These are phyloP conservation scores for Termitomyces sp. DNA, from an alignment of 768 basidiomycete species.

Conservation along the genomic window DNA sequence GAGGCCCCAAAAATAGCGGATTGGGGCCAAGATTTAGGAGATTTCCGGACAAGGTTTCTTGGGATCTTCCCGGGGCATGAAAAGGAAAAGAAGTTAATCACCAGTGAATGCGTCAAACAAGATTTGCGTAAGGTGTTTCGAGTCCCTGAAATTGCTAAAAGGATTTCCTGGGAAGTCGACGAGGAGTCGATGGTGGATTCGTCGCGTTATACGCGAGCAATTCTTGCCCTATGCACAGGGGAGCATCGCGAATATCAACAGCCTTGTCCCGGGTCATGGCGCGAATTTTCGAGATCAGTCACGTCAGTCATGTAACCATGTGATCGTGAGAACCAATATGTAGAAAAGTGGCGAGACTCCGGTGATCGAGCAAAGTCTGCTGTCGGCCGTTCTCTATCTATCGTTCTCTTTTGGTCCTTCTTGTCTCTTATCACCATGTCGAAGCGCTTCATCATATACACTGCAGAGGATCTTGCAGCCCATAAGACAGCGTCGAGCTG, in stretches of 20 bases:
- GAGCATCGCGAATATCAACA: too few relatives aligned
- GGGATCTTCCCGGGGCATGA: too few relatives aligned
- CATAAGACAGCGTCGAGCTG: conserved; percentile 65
- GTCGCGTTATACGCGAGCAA: background rate
- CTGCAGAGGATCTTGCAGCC: conserved; percentile 64
- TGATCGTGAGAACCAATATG: conserved; percentile 15
- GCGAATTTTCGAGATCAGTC: too few relatives aligned
- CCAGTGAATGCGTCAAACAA: background rate
- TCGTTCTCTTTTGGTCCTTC: background rate
- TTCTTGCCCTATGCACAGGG: background rate
- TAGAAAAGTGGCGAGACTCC: conserved; percentile 16
- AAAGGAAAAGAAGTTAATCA: background rate
- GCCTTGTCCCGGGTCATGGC: background rate
- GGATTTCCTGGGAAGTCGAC: background rate
- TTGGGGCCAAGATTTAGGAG: too few relatives aligned
- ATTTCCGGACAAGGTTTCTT: too few relatives aligned
- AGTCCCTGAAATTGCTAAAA: background rate
- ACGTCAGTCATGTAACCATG: background rate
- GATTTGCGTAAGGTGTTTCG: background rate
- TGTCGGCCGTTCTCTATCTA: background rate
- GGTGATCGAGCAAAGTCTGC: background rate
- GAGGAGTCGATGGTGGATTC: background rate
- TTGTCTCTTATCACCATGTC: conserved; percentile 43
- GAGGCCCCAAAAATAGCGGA: too few relatives aligned
- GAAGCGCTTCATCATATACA: conserved; percentile 70